phyloP scores from a whole-genome alignment of 192 early-diverging fungal species.

The Backusella morwellensis region DNA sequence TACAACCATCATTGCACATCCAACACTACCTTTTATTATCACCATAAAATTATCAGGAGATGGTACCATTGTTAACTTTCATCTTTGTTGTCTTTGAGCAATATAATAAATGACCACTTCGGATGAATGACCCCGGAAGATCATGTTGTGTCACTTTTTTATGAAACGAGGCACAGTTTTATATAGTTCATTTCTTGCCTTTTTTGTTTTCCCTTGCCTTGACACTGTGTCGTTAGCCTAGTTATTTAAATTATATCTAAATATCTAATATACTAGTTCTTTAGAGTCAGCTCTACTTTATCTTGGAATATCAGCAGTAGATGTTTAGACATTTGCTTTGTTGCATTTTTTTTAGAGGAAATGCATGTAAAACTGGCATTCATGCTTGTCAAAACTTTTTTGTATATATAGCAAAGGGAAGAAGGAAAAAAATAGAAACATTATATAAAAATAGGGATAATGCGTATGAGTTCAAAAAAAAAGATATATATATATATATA shows the following conservation, averaged over 20 bases:
- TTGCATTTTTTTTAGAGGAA: not conserved
- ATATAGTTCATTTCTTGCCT: not conserved
- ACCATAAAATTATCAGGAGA: not conserved
- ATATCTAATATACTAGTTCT: not conserved
- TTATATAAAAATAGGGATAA: not conserved
- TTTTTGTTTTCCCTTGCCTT: not conserved
- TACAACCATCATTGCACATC: not conserved
- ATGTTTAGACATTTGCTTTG: not conserved
- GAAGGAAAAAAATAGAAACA: not conserved
- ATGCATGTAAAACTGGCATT: not conserved
- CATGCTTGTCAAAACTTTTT: not conserved
- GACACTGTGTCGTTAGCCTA: not conserved
- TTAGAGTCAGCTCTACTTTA: not conserved
- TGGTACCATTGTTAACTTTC: not conserved
- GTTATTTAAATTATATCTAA: not conserved
- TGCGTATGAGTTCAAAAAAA: not conserved
- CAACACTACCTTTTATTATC: not conserved
- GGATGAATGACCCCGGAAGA: not conserved
- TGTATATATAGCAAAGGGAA: not conserved
- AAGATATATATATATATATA: not conserved
- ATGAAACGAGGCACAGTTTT: not conserved
- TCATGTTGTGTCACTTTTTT: constrained; percentile 3
- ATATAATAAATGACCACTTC: not conserved
- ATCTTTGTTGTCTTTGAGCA: not conserved
- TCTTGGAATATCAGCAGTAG: not conserved